Conservation (phyloP, 768 basidiomycete genomes). For the Cubamyces lactineus region DNA sequence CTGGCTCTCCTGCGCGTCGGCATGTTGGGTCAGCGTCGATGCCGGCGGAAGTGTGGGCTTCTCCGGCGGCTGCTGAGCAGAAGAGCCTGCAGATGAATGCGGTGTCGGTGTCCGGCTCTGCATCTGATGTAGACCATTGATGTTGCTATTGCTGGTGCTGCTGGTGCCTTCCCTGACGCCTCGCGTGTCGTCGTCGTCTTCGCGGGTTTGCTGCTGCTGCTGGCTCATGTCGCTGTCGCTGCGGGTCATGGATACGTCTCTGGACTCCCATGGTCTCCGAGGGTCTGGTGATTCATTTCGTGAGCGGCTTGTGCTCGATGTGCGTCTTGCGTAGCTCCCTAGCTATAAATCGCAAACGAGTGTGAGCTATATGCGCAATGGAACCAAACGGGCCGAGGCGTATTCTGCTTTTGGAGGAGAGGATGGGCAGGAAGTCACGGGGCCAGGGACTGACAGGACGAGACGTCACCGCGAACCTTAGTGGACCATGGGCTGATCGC, state of each 20-base stretch:
- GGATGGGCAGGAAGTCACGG: neutral
- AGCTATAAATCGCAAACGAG: slow-evolving; percentile 9
- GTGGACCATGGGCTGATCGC: no score
- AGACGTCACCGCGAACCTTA: slow-evolving; percentile 8
- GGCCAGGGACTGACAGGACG: neutral
- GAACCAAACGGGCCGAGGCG: neutral
- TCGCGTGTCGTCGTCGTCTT: slow-evolving; percentile 15
- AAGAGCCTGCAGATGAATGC: slow-evolving; percentile 14
- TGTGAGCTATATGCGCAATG: neutral
- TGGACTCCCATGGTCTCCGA: slow-evolving; percentile 16
- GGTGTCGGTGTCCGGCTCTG: slow-evolving; percentile 25
- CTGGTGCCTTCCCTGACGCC: neutral
- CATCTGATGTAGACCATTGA: no score
- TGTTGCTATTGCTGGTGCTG: neutral
- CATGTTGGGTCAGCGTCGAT: slow-evolving; percentile 22
- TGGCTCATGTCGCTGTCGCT: slow-evolving; percentile 4
- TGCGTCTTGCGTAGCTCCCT: slow-evolving; percentile 29
- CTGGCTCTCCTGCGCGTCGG: slow-evolving; percentile 35
- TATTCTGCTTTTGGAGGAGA: neutral
- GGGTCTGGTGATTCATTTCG: slow-evolving; percentile 19
- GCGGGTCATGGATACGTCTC: slow-evolving; percentile 25
- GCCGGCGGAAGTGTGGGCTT: slow-evolving; percentile 20
- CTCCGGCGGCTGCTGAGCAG: slow-evolving; percentile 14
- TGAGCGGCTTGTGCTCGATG: slow-evolving; percentile 22
- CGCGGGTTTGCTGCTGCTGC: neutral